Percentiles rank a stretch among this genome's conserved stretches.
These are phyloP conservation scores for Trypanosoma platydactyli DNA, from an alignment of 208 protist species.

Conservation along the genomic window DNA sequence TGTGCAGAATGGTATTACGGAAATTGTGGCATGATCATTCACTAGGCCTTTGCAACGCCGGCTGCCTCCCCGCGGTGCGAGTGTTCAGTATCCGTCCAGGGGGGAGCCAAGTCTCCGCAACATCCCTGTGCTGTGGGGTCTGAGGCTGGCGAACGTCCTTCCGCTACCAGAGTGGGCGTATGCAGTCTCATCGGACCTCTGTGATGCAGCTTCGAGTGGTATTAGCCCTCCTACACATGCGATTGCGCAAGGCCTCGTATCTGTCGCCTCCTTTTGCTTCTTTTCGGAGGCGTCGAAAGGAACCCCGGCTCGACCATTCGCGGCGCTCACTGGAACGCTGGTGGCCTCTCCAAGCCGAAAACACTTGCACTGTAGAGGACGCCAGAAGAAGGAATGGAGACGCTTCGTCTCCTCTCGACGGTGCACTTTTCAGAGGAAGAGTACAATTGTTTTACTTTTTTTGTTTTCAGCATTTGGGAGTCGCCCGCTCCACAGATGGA, in stretches of 20 bases:
- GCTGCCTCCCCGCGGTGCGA: constrained; percentile 8
- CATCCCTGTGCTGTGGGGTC: not conserved
- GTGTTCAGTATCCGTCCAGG: constrained; percentile 10
- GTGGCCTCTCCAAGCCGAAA: constrained; percentile 10
- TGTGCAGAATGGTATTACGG: too few species aligned
- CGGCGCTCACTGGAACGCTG: constrained; percentile 15
- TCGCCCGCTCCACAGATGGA: constrained; percentile 10
- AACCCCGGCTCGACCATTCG: constrained; percentile 7
- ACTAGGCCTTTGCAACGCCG: too few species aligned
- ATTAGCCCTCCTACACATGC: constrained; percentile 21
- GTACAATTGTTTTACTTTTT: constrained; percentile 10
- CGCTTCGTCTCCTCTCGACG: constrained; percentile 17
- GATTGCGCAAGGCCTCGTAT: not conserved
- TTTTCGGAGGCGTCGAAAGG: not conserved
- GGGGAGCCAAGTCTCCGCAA: constrained; percentile 16
- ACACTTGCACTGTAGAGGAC: not conserved
- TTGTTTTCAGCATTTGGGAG: constrained; percentile 17
- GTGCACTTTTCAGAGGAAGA: not conserved
- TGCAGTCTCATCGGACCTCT: constrained; percentile 13
- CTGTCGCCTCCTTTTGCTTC: not conserved
- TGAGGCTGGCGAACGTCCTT: not conserved
- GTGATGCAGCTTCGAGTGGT: not conserved
- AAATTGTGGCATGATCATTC: too few species aligned
- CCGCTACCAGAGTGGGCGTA: constrained; percentile 23
- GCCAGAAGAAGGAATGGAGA: constrained; percentile 2